phyloP scores from a whole-genome alignment of 306 rosid species.

The Gynostemma pentaphyllum region DNA sequence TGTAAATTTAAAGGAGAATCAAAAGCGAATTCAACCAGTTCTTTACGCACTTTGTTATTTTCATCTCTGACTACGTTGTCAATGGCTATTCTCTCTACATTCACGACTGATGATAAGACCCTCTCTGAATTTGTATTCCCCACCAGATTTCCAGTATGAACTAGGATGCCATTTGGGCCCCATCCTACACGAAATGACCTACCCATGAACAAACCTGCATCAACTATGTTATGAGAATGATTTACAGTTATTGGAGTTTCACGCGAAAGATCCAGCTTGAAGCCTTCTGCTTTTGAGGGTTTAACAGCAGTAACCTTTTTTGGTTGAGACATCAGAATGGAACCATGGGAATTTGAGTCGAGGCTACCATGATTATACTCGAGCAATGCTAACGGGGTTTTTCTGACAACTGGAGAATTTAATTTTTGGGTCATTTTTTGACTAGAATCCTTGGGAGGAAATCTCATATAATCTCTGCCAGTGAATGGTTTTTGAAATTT shows the following conservation, averaged over 20 bases:
- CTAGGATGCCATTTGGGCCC: slow-evolving; percentile 94
- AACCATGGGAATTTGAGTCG: slow-evolving; percentile 55
- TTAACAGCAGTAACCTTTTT: slow-evolving; percentile 44
- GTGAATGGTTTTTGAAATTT: slow-evolving; percentile 25
- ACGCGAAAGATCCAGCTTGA: slow-evolving; percentile 54
- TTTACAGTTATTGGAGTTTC: slow-evolving; percentile 55
- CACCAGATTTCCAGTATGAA: slow-evolving; percentile 65
- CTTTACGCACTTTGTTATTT: slow-evolving; percentile 53
- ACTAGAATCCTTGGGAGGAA: slow-evolving; percentile 39
- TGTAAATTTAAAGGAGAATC: slow-evolving; percentile 66
- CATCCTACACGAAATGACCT: slow-evolving; percentile 93
- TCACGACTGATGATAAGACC: slow-evolving; percentile 62
- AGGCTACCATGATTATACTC: slow-evolving; percentile 71
- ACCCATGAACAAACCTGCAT: slow-evolving; percentile 95
- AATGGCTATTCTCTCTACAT: slow-evolving; percentile 77
- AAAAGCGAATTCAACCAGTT: slow-evolving; percentile 56
- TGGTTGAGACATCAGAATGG: slow-evolving; percentile 79
- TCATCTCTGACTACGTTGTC: slow-evolving; percentile 84
- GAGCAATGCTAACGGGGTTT: slow-evolving; percentile 79
- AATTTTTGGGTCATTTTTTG: slow-evolving; percentile 30
- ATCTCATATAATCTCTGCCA: slow-evolving; percentile 36
- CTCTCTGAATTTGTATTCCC: slow-evolving; percentile 38
- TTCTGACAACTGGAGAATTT: slow-evolving; percentile 50
- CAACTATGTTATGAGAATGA: slow-evolving; percentile 64
- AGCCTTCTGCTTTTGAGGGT: slow-evolving; percentile 56